Evolutionary conservation across 768 basidiomycete species (phyloP).

Genomic region (Podaxis sp.): DNA sequence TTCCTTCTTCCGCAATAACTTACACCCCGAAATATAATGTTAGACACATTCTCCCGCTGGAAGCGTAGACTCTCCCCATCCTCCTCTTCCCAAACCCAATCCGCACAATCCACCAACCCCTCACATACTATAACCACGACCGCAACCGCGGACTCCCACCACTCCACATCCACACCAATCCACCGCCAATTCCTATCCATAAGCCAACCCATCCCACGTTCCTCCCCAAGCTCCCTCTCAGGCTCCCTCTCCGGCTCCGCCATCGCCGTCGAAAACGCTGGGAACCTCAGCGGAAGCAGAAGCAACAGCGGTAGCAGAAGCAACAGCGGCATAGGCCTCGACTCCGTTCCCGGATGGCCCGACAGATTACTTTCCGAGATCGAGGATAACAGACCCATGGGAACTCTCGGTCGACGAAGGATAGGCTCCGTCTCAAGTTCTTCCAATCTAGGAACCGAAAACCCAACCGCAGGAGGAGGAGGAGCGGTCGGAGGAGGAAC

Average conservation of each 20-base stretch:
- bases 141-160: not conserved
- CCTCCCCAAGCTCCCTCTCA: conserved; percentile 32
- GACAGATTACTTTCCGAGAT: conserved; percentile 12
- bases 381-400: conserved; percentile 14
- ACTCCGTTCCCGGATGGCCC: not conserved
- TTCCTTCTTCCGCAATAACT: not conserved
- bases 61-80: conserved; percentile 4
- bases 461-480: not conserved
- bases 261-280: not conserved
- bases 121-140: not conserved
- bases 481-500: not conserved
- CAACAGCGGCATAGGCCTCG: not conserved
- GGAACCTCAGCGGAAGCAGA: conserved; percentile 1
- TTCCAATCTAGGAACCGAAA: not conserved
- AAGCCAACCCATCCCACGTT: conserved; percentile 35
- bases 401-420: conserved; percentile 1
- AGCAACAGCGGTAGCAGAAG: not conserved
- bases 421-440: not conserved
- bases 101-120: not conserved
- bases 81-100: not conserved
- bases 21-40: not conserved
- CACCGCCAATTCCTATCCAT: conserved; percentile 24
- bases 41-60: conserved; percentile 1
- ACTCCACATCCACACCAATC: conserved; percentile 11
- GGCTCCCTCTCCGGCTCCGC: conserved; percentile 26